These are phyloP conservation scores for Torulaspora gathmanii DNA, from an alignment of 805 yeast species.

Conservation along the genomic window DNA sequence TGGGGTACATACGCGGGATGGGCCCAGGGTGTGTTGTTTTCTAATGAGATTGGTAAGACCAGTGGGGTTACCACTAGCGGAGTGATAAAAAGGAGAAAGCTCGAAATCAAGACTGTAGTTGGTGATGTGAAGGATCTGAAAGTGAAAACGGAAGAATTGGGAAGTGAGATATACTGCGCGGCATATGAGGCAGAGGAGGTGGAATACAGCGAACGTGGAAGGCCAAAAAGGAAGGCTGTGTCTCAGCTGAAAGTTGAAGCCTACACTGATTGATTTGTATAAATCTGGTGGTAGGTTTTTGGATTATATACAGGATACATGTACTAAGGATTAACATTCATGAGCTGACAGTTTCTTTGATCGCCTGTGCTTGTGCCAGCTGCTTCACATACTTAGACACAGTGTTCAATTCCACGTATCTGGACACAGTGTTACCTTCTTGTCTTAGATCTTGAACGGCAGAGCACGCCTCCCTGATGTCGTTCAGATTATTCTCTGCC, in stretches of 20 bases:
- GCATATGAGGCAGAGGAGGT: conserved; percentile 2
- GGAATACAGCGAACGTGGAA: conserved; percentile 16
- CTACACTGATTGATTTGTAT: conserved; percentile 1
- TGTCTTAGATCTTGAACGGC: conserved; percentile 47
- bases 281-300: neutral
- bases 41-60: conserved; percentile 76
- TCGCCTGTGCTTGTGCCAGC: conserved; percentile 21
- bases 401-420: conserved; percentile 37
- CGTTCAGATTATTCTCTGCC: conserved; percentile 41
- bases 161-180: neutral
- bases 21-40: conserved; percentile 94
- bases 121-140: neutral
- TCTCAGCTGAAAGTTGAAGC: conserved; percentile 3
- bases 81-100: conserved; percentile 23
- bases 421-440: conserved; percentile 31
- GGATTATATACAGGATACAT: conserved; percentile 8
- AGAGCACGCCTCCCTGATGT: conserved; percentile 39
- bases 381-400: conserved; percentile 32
- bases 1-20: conserved; percentile 97
- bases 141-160: conserved; percentile 7
- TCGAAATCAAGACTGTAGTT: conserved; percentile 14
- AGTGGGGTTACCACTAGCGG: conserved; percentile 52
- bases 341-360: conserved; percentile 5
- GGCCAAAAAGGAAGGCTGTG: conserved; percentile 19
- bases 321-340: neutral